phyloP scores from a whole-genome alignment of 768 basidiomycete species.

The Kwoniella heveanensis region DNA sequence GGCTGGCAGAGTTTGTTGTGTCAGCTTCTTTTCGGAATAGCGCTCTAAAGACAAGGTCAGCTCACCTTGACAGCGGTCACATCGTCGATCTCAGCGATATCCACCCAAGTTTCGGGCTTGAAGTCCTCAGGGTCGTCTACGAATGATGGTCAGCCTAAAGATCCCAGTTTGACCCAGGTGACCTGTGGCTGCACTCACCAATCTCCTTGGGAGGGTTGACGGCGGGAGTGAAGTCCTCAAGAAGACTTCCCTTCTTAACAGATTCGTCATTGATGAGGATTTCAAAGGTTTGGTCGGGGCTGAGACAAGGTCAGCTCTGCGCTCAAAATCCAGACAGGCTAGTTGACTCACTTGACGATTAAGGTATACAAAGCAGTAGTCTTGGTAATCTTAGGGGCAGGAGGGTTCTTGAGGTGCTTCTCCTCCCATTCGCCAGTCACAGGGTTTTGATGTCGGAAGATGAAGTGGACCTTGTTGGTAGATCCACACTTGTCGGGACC shows the following conservation, averaged over 20 bases:
- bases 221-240: conserved; percentile 89
- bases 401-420: conserved; percentile 85
- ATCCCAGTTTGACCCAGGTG: not conserved
- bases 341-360: conserved; percentile 75
- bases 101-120: conserved; percentile 94
- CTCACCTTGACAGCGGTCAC: conserved; percentile 77
- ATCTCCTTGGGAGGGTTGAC: conserved; percentile 94
- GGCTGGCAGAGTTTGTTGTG: conserved; percentile 61
- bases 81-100: conserved; percentile 80
- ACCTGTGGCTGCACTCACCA: conserved; percentile 31
- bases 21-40: conserved; percentile 12
- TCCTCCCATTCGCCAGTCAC: conserved; percentile 90
- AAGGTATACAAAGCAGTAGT: conserved; percentile 92
- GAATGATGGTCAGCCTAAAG: conserved; percentile 8
- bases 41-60: conserved; percentile 1
- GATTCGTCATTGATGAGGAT: conserved; percentile 85
- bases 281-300: conserved; percentile 89
- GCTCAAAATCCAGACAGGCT: no score
- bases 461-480: conserved; percentile 78
- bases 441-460: conserved; percentile 97
- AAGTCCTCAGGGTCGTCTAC: conserved; percentile 79
- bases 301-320: not conserved
- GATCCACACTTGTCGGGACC: conserved; percentile 74
- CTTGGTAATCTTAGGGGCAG: conserved; percentile 84
- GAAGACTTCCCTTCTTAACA: conserved; percentile 75